These are phyloP conservation scores for Thelonectria olida DNA, from an alignment of 2,329 filamentous ascomycete species.

Conservation along the genomic window DNA sequence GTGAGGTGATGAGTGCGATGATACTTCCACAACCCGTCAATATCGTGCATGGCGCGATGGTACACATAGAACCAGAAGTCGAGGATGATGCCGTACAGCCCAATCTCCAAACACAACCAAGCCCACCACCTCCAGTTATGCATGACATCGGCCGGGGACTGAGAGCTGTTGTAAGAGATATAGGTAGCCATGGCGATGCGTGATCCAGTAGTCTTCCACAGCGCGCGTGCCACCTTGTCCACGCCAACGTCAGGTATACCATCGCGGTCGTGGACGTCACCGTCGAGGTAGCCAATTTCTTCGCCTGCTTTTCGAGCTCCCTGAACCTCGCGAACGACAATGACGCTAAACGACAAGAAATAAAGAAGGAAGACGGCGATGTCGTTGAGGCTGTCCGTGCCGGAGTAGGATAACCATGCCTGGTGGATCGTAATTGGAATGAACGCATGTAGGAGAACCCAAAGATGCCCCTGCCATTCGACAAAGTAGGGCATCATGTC, in stretches of 20 bases:
- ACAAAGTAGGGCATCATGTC: slow-evolving; percentile 19
- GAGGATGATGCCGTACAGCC: slow-evolving; percentile 24
- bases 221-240: slow-evolving; percentile 18
- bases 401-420: not conserved
- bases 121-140: slow-evolving; percentile 16
- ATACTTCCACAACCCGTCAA: slow-evolving; percentile 25
- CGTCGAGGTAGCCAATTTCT: slow-evolving; percentile 15
- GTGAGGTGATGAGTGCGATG: slow-evolving; percentile 29
- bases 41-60: slow-evolving; percentile 30
- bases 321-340: slow-evolving; percentile 12
- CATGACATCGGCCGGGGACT: slow-evolving; percentile 8
- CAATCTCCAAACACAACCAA: slow-evolving; percentile 24
- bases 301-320: slow-evolving; percentile 13
- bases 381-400: slow-evolving; percentile 4
- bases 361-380: slow-evolving; percentile 15
- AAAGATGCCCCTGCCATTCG: slow-evolving; percentile 20
- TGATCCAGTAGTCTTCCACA: slow-evolving; percentile 24
- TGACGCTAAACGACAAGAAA: slow-evolving; percentile 14
- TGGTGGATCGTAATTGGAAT: slow-evolving; percentile 14
- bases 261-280: slow-evolving; percentile 22
- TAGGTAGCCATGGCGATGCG: slow-evolving; percentile 17
- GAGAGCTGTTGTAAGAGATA: slow-evolving; percentile 8
- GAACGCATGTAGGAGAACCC: slow-evolving; percentile 19
- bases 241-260: slow-evolving; percentile 23
- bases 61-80: slow-evolving; percentile 31